Evolutionary conservation across 1,139 yeast genomes (phyloP), one percentile per base, ranked within the genome.

Genomic region (Kodamaea arcana): DNA sequence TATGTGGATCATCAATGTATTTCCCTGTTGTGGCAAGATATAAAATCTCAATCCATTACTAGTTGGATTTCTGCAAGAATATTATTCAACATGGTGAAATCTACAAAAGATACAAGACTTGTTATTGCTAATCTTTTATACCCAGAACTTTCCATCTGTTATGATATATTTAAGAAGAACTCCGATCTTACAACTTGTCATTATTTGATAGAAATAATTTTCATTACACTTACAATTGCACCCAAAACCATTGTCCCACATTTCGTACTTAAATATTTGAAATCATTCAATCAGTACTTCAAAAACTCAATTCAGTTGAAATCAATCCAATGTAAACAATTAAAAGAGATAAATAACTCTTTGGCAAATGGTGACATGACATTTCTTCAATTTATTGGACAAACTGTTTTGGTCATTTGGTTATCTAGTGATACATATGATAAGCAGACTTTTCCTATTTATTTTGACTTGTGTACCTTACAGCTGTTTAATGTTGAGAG

Each of bases 371-470:
- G 17, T 17, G 34, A 36, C 13, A 18, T 34, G 21, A 21, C 34
- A 9, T 36, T 37, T 24, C 16, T 33, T 3, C 41, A 39, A n/a
- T 32, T 37, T 27, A 15, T 37, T 3, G 32, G 30, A 5, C 12
- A 25, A 15, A 26, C 32, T 27, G 39, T 33, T 9, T 16, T 32
- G 24, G 27, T 34, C n/a, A 8, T 39, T 27, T 39, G 43, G 43
- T 17, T 37, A 30, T 8, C 14, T 8, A 12, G 26, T 12, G 12
- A 24, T 24, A 18, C 9, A 18, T 7, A 6, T 18, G 9, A 7
- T 7, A 18, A 18, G 22, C 22, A 18, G 22, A 18, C 22, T 9
- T 18, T 18, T 18, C 9, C 22, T 9, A 18, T 18, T n/a, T 27
- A 12, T 15, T 15, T 27, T n/a, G 29, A 24, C 11, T 11, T 24